These are phyloP conservation scores for Ophiognomonia clavigignenti-juglandacearum DNA, from an alignment of 2,329 filamentous ascomycete species.

Conservation along the genomic window DNA sequence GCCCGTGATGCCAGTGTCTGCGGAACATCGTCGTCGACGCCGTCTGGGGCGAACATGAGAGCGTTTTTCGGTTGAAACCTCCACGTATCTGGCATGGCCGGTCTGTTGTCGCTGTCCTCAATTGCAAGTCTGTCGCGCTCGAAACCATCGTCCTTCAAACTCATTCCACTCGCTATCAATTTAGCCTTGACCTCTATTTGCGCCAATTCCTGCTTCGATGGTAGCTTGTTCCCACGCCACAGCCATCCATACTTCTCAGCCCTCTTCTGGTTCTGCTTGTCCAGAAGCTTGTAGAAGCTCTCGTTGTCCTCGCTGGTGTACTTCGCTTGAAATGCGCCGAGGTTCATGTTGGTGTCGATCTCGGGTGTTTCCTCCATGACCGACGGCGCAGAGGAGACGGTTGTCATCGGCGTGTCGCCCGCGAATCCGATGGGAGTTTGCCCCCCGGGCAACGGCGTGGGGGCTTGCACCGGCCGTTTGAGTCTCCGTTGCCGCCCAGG, in stretches of 20 bases:
- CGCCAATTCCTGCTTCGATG: slow-evolving; percentile 69
- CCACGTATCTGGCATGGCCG: slow-evolving; percentile 75
- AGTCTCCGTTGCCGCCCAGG: slow-evolving; percentile 49
- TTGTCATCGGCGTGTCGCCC: slow-evolving; percentile 69
- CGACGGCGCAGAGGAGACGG: slow-evolving; percentile 29
- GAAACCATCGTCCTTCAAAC: slow-evolving; percentile 52
- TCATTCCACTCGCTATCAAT: slow-evolving; percentile 38
- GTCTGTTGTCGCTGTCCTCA: slow-evolving; percentile 63
- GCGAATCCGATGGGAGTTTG: slow-evolving; percentile 62
- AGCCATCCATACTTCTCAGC: slow-evolving; percentile 86
- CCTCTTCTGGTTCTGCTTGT: slow-evolving; percentile 81
- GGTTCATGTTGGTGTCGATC: slow-evolving; percentile 72
- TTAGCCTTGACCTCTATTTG: slow-evolving; percentile 58
- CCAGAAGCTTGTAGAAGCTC: slow-evolving; percentile 87
- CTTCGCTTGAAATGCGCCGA: slow-evolving; percentile 81
- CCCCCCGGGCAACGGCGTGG: slow-evolving; percentile 23
- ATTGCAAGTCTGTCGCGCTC: slow-evolving; percentile 57
- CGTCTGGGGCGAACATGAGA: slow-evolving; percentile 79
- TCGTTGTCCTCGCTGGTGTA: slow-evolving; percentile 99
- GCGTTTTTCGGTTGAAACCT: slow-evolving; percentile 69
- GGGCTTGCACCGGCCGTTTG: slow-evolving; percentile 9
- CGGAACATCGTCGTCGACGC: slow-evolving; percentile 48
- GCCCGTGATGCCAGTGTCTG: slow-evolving; percentile 63
- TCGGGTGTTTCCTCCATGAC: slow-evolving; percentile 34
- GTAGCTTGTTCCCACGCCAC: slow-evolving; percentile 83